Conservation (phyloP, 2,329 filamentous ascomycete species). For the Ophiocordyceps camponoti-floridani region DNA sequence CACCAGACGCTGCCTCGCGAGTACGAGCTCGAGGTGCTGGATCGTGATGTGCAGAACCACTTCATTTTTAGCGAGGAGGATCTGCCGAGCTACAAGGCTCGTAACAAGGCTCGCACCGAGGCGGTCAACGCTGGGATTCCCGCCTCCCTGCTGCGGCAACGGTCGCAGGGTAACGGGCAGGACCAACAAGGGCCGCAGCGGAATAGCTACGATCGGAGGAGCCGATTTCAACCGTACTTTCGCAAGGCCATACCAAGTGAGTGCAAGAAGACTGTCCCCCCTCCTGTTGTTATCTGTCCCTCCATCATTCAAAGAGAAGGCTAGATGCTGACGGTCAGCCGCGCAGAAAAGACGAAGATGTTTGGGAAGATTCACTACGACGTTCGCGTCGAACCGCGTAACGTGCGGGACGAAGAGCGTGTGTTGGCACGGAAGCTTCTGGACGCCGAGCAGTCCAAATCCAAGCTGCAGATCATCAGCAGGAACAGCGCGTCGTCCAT, state of each 20-base stretch:
- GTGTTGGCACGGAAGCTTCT: slow-evolving; percentile 40
- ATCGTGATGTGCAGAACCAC: slow-evolving; percentile 56
- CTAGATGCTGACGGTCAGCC: slow-evolving; percentile 6
- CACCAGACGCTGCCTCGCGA: slow-evolving; percentile 72
- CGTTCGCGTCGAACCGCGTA: slow-evolving; percentile 54
- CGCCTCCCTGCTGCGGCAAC: slow-evolving; percentile 29
- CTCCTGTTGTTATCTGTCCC: background rate
- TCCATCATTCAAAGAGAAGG: no score
- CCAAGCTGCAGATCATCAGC: slow-evolving; percentile 31
- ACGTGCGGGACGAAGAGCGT: slow-evolving; percentile 49
- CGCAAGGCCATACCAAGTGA: slow-evolving; percentile 59
- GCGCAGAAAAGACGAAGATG: slow-evolving; percentile 58
- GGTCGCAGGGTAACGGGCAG: slow-evolving; percentile 2
- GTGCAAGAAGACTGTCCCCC: slow-evolving; percentile 17
- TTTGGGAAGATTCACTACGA: slow-evolving; percentile 59
- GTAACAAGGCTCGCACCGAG: slow-evolving; percentile 35
- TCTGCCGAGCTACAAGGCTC: slow-evolving; percentile 36
- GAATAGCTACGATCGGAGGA: slow-evolving; percentile 24
- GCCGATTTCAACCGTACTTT: slow-evolving; percentile 39
- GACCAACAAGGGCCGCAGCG: slow-evolving; percentile 15
- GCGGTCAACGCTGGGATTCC: slow-evolving; percentile 41
- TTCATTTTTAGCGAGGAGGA: slow-evolving; percentile 92
- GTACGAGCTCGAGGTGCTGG: slow-evolving; percentile 60
- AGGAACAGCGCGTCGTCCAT: slow-evolving; percentile 30
- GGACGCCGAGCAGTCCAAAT: slow-evolving; percentile 30